phyloP scores from a whole-genome alignment of 192 early-diverging fungal genomes.

The Backusella westeae region DNA sequence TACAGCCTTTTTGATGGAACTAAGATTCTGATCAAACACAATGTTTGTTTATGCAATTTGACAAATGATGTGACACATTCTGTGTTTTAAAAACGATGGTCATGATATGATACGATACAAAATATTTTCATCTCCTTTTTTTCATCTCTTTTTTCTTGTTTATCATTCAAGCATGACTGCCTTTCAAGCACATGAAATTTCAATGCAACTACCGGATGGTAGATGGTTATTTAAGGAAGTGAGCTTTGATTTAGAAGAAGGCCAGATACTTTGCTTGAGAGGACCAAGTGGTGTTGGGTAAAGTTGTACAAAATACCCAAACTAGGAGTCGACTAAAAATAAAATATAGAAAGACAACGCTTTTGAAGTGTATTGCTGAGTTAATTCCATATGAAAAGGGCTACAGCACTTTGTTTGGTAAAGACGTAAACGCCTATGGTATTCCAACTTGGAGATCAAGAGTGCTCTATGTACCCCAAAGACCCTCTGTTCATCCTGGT shows the following conservation, averaged over 20 bases:
- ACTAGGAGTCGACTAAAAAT: conserved; percentile 1
- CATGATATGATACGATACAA: neutral
- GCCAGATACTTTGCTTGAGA: conserved; percentile 57
- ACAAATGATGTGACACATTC: neutral
- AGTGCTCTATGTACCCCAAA: conserved; percentile 87
- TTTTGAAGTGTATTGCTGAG: conserved; percentile 81
- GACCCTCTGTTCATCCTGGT: conserved; percentile 66
- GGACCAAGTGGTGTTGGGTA: conserved; percentile 75
- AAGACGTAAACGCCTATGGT: conserved; percentile 54
- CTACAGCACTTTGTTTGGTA: conserved; percentile 45
- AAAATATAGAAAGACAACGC: conserved; percentile 68
- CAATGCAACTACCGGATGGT: conserved; percentile 38
- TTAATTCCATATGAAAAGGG: conserved; percentile 66
- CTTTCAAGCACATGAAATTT: conserved; percentile 5
- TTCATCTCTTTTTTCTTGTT: neutral
- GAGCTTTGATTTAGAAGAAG: conserved; percentile 46
- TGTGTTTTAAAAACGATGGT: neutral
- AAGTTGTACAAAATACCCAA: neutral
- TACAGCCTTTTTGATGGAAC: neutral
- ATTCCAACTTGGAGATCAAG: conserved; percentile 73
- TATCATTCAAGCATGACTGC: conserved; percentile 3
- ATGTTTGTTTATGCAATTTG: neutral
- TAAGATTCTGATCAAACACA: neutral
- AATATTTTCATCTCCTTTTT: neutral
- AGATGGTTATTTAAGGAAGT: conserved; percentile 58